Evolutionary conservation across 2,329 filamentous ascomycete species (phyloP), one percentile per base, ranked within the genome.

Genomic region (Sordariomycetes sp.): DNA sequence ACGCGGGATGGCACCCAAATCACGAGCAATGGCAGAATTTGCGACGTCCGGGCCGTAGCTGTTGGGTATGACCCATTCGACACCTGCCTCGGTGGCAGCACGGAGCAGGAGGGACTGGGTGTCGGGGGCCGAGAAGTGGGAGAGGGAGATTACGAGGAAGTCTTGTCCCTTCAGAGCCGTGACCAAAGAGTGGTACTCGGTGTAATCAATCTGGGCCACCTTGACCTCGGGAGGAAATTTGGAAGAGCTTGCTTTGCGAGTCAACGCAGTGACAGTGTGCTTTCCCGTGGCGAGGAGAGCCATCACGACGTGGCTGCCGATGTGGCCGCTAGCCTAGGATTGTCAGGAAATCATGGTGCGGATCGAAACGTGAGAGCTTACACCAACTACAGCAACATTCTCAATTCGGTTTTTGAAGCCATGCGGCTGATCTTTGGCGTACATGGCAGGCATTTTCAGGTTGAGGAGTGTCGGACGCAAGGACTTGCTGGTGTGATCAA

Each of bases 11-110:
- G 18, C 12, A 4, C 5, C 15, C 15, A 28, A 4, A 17, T 28
- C 26, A 14, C 18, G 15, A 17, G 18, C 26, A 12, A 61, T 37
- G 17, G 46, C 16, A 55, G 36, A 35, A 31, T 53, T 45, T 5
- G 41, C 35, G 3, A 41, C 40, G 33, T 65, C 57, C 2, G 44
- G 46, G 8, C 53, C 53, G 43, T 53, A 68, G 4, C 48, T 48
- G 40, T 73, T 74, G 1, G 71, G 70, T 48, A 75, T 57, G 33
- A 75, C 41, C 43, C 66, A 74, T 0, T 58, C 53, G 3, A 75
- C 60, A 1, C 62, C 63, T 0, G 70, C 68, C 35, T 66, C 61
- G 16, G 57, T 63, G 2, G 72, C 70, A 0, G 70, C 71, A 10
- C 54, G 48, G 39, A 70, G 49, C 8, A 75, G 53, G 36, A 63